phyloP scores from a whole-genome alignment of 2,329 filamentous ascomycete genomes.

The Rutstroemia sp. region DNA sequence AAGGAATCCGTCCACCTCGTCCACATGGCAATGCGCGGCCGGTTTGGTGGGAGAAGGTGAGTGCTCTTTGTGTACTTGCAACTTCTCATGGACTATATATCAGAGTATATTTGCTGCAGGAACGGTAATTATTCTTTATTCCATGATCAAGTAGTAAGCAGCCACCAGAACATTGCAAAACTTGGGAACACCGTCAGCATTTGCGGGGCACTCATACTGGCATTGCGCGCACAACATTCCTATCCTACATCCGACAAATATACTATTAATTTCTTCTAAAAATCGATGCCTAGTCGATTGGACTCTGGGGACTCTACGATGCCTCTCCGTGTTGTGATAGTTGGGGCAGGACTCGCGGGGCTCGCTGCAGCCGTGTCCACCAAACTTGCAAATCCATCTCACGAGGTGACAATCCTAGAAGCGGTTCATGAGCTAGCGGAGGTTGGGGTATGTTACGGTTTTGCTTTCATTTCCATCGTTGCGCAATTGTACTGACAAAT shows the following conservation, averaged over 20 bases:
- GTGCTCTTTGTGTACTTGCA: not conserved
- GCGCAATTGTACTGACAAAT: not conserved
- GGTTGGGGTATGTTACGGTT: constrained; percentile 25
- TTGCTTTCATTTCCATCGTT: too few species aligned
- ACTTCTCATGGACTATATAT: not conserved
- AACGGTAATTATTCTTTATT: too few species aligned
- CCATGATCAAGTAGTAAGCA: not conserved
- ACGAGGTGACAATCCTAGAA: constrained; percentile 37
- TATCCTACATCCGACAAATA: too few species aligned
- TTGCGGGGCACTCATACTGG: not conserved
- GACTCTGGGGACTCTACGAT: not conserved
- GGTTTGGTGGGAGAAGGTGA: not conserved
- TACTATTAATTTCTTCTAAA: too few species aligned
- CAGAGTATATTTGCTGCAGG: not conserved
- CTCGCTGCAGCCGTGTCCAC: constrained; percentile 33
- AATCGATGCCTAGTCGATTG: not conserved
- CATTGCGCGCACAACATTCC: too few species aligned
- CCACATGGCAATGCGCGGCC: not conserved
- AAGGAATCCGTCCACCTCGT: constrained; percentile 1
- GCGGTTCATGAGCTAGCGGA: constrained; percentile 34
- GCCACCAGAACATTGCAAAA: not conserved
- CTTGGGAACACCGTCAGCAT: not conserved
- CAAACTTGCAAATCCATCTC: constrained; percentile 29
- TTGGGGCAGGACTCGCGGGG: constrained; percentile 38
- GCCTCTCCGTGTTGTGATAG: constrained; percentile 32